A percentile compares a stretch with the other conserved stretches of the same genome.
Conservation (phyloP, 2,329 filamentous ascomycete genomes). For the Colletotrichum scovillei region DNA sequence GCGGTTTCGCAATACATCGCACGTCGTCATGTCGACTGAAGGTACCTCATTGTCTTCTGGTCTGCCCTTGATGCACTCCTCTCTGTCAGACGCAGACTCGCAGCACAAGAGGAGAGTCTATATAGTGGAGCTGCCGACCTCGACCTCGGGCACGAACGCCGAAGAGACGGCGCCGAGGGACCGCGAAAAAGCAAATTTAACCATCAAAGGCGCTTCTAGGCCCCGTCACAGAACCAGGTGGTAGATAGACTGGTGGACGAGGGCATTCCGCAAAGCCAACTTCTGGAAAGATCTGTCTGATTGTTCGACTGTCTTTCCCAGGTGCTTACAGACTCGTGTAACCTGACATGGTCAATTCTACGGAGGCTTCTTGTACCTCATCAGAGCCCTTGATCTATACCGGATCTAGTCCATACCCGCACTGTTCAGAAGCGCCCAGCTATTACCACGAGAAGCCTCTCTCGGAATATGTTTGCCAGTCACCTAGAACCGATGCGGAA, state of each 20-base stretch:
- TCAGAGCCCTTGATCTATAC: no score
- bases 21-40: background rate
- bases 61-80: constrained; percentile 4
- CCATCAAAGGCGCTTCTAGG: background rate
- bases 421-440: no score
- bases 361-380: background rate
- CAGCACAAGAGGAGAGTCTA: constrained; percentile 20
- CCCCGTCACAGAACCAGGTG: background rate
- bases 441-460: background rate
- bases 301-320: background rate
- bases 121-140: constrained; percentile 25
- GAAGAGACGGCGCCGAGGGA: constrained; percentile 7
- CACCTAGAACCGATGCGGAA: background rate
- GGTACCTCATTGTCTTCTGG: background rate
- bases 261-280: background rate
- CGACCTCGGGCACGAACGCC: constrained; percentile 25
- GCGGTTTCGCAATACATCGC: background rate
- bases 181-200: background rate
- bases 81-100: background rate
- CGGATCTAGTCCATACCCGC: no score
- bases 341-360: background rate
- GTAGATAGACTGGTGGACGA: no score
- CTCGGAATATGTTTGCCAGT: background rate
- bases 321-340: background rate
- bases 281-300: background rate